These are phyloP conservation scores for Chaetoceros tenuissimus DNA, from an alignment of 108 stramenopile species.

Conservation along the genomic window DNA sequence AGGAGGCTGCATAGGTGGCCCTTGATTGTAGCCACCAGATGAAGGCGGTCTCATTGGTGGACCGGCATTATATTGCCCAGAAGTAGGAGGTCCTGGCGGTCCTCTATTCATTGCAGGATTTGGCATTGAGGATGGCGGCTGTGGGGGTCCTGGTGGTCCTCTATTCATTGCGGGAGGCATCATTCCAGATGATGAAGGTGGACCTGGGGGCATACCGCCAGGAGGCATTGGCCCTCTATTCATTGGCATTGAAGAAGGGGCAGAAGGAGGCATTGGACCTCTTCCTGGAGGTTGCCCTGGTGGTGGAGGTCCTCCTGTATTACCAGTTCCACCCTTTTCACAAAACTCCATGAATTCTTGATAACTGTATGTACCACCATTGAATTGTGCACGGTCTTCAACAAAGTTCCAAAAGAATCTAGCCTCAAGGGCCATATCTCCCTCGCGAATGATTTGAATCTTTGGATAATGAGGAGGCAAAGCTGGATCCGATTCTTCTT, in stretches of 20 bases:
- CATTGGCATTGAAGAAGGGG: too few relatives aligned
- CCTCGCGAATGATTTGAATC: constrained; percentile 83
- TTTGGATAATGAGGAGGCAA: constrained; percentile 39
- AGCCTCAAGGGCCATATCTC: constrained; percentile 75
- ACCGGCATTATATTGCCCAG: too few relatives aligned
- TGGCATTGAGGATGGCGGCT: neutral
- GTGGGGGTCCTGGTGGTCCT: neutral
- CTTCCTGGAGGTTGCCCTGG: constrained; percentile 6
- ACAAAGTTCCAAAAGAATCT: constrained; percentile 93
- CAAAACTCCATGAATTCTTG: constrained; percentile 78
- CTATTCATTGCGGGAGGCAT: neutral
- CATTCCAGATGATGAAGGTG: neutral
- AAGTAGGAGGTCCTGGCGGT: neutral
- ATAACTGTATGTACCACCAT: constrained; percentile 88
- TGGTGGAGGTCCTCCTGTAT: neutral
- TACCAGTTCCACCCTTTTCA: constrained; percentile 7
- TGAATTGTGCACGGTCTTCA: constrained; percentile 92
- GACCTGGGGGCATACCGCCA: too few relatives aligned
- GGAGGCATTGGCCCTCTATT: neutral
- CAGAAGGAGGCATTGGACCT: constrained; percentile 8
- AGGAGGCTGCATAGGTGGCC: too few relatives aligned
- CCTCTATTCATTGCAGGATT: neutral
- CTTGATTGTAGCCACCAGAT: too few relatives aligned
- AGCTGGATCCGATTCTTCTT: constrained; percentile 61
- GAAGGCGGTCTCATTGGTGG: too few relatives aligned